These are phyloP conservation scores for Phytophthora aleatoria DNA, from an alignment of 352 stramenopile species.

Conservation along the genomic window DNA sequence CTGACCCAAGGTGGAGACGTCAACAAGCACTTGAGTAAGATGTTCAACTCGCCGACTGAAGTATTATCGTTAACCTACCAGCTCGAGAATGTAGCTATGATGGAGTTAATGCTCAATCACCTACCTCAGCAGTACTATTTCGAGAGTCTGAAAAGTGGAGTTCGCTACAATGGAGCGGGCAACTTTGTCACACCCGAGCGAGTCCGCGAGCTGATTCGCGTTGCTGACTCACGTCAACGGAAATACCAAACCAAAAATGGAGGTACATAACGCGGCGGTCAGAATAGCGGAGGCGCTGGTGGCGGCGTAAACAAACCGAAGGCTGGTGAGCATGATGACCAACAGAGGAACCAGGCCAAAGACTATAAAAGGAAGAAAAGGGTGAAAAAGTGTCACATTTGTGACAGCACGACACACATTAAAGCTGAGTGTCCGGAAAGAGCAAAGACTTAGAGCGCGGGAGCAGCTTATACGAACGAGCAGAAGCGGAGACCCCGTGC, in stretches of 20 bases:
- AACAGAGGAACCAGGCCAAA: neutral
- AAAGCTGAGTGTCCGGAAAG: no score
- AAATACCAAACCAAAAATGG: constrained; percentile 2
- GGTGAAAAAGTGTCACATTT: neutral
- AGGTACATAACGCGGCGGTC: neutral
- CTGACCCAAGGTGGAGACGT: no score
- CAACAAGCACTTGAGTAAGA: constrained; percentile 12
- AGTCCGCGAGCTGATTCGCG: constrained; percentile 10
- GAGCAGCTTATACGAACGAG: constrained; percentile 7
- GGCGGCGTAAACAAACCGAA: neutral
- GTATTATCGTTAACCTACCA: constrained; percentile 8
- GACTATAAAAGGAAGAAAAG: constrained; percentile 4
- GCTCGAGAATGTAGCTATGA: constrained; percentile 2
- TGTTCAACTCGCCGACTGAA: constrained; percentile 21
- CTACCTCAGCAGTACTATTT: constrained; percentile 13
- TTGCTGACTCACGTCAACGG: constrained; percentile 3
- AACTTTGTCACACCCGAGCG: constrained; percentile 4
- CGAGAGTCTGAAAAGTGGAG: constrained; percentile 10
- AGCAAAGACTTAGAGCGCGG: neutral
- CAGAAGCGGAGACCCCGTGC: neutral
- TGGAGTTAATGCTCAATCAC: constrained; percentile 6
- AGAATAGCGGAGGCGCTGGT: neutral
- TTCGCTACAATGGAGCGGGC: constrained; percentile 2
- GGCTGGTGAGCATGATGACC: neutral
- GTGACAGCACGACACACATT: no score